phyloP scores from a whole-genome alignment of 345 rosid species.

The Eucalyptus dawsonii region DNA sequence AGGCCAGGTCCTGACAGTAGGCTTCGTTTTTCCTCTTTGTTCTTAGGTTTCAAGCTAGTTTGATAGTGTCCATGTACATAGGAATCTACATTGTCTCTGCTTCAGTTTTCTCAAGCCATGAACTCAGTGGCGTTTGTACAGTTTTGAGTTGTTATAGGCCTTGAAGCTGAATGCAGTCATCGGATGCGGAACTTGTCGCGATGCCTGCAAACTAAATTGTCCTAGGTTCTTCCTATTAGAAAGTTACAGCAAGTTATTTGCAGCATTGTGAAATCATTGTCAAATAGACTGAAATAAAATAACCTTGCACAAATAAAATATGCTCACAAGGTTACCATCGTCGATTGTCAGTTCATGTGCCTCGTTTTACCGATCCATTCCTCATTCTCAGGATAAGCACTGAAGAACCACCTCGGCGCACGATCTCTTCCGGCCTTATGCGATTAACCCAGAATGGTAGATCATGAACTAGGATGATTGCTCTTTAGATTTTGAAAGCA shows the following conservation, averaged over 20 bases:
- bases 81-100: background rate
- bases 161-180: background rate
- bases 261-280: background rate
- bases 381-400: background rate
- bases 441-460: background rate
- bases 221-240: background rate
- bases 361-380: background rate
- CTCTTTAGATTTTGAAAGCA: background rate
- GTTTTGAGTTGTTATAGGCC: background rate
- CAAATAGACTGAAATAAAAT: background rate
- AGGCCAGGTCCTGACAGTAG: background rate
- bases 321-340: background rate
- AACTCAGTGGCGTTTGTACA: background rate
- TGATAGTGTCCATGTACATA: background rate
- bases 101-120: background rate
- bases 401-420: background rate
- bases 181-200: background rate
- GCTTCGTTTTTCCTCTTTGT: background rate
- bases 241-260: background rate
- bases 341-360: background rate
- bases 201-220: background rate
- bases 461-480: background rate
- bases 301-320: background rate
- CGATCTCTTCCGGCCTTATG: background rate
- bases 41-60: background rate